Base-by-base conservation (phyloP, 306 rosid genomes). In the Inga leiocalycina region DNA sequence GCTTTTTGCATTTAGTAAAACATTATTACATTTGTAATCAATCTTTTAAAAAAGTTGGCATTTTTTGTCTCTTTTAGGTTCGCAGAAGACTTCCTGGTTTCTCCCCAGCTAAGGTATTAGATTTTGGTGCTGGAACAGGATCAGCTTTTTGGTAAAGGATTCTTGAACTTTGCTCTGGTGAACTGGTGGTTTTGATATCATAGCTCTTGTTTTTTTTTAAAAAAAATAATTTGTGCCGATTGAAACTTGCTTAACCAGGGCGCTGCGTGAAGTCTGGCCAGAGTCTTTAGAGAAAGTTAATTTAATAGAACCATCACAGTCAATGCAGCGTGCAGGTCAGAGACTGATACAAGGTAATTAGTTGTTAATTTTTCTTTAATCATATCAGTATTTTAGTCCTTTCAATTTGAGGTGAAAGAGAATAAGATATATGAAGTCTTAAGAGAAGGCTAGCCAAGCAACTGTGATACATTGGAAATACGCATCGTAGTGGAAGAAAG, bases 111-210 rank as follows among this genome's bases (percentile, higher is more conserved):
- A 88, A 74, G 85, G 93, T 91, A 51, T 82, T 97, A 89, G 98
- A 94, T 86, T 97, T 97, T 79, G 99, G 99, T 66, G 95, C 97
- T 24, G 98, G 99, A 75, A 97, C 97, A 1, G 97, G 99, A 57
- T 94, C 99, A 3, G 97, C 97, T 84, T 92, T 94, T 89, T 97
- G 98, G 99, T 97, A 88, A 91, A 70, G 83, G 66, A 48, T 45
- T 79, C 67, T 87, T 17, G 67, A 65, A 59, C 83, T 79, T 34
- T 81, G 20, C 80, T 76, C 48, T 16, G 17, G n/a, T 52, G 52
- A 67, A 78, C 78, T 76, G 52, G 81, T 78, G 35, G 66, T 51
- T 80, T 84, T 39, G 24, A 44, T 68, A 79, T 72, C 35, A n/a
- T 65, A 37, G 16, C 71, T 65, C 30, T 72, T 67, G 70, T 80